Evolutionary conservation across 805 yeast species (phyloP).

Genomic region (Wickerhamiella spandovensis): DNA sequence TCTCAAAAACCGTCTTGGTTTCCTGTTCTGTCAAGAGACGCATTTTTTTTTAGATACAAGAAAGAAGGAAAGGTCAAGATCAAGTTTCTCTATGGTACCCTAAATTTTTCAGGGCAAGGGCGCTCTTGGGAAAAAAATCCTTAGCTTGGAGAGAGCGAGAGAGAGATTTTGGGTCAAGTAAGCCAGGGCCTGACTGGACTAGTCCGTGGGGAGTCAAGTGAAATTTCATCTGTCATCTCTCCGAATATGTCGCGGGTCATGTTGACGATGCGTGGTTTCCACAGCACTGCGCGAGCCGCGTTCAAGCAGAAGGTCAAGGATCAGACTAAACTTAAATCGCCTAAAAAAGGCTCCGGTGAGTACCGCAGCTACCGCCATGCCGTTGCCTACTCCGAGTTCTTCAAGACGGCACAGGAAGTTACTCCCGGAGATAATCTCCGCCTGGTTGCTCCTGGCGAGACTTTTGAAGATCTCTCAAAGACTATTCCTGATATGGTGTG

Average conservation of each 20-base stretch:
- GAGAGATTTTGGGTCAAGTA: too few species aligned
- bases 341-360: conserved; percentile 16
- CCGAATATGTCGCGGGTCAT: not conserved
- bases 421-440: conserved; percentile 5
- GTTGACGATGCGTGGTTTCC: conserved; percentile 4
- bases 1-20: conserved; percentile 89
- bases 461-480: not conserved
- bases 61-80: not conserved
- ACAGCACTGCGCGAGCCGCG: conserved; percentile 4
- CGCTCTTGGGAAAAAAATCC: not conserved
- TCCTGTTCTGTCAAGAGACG: conserved; percentile 95
- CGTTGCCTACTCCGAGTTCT: conserved; percentile 14
- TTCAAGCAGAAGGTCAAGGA: conserved; percentile 10
- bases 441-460: conserved; percentile 3
- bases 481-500: conserved; percentile 6
- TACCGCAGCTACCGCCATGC: conserved; percentile 15
- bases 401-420: conserved; percentile 10
- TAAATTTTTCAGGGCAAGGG: not conserved
- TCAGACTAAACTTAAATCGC: conserved; percentile 7
- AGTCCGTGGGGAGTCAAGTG: not conserved
- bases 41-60: conserved; percentile 33
- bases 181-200: too few species aligned
- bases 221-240: not conserved
- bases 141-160: not conserved
- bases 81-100: not conserved